These are phyloP conservation scores for Senna tora DNA, from an alignment of 306 rosid species.

Conservation along the genomic window DNA sequence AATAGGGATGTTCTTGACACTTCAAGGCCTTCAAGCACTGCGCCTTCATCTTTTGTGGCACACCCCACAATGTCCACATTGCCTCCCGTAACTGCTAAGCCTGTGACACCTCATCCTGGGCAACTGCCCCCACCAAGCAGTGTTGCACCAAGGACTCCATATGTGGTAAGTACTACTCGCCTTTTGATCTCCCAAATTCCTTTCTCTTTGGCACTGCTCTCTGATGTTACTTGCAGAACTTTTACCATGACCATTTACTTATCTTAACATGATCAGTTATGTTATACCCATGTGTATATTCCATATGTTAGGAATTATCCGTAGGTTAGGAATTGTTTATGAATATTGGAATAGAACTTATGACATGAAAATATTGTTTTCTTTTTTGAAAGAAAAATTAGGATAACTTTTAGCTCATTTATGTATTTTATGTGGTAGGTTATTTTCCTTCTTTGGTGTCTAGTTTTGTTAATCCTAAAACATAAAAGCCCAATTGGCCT, in stretches of 20 bases:
- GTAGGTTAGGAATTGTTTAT: neutral
- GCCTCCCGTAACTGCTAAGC: conserved; percentile 69
- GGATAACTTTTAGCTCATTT: neutral
- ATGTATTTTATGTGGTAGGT: neutral
- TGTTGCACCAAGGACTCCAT: conserved; percentile 61
- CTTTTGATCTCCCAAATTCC: conserved; percentile 11
- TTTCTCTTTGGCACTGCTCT: conserved; percentile 14
- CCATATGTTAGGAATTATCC: neutral
- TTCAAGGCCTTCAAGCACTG: conserved; percentile 57
- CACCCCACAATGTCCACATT: conserved; percentile 52
- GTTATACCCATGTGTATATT: conserved; percentile 15
- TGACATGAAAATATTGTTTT: neutral
- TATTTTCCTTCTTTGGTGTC: neutral
- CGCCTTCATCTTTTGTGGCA: conserved; percentile 56
- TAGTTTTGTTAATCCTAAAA: neutral
- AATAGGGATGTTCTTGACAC: conserved; percentile 63
- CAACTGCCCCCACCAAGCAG: conserved; percentile 63
- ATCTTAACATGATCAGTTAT: conserved; percentile 9
- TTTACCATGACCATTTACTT: conserved; percentile 29
- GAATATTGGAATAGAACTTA: neutral
- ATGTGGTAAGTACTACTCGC: conserved; percentile 53
- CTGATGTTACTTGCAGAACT: conserved; percentile 28
- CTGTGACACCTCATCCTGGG: conserved; percentile 55
- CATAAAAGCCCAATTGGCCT: neutral
- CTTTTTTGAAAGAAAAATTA: neutral